Conservation (phyloP, 208 protist species). For the Acanthamoeba culbertsoni region DNA sequence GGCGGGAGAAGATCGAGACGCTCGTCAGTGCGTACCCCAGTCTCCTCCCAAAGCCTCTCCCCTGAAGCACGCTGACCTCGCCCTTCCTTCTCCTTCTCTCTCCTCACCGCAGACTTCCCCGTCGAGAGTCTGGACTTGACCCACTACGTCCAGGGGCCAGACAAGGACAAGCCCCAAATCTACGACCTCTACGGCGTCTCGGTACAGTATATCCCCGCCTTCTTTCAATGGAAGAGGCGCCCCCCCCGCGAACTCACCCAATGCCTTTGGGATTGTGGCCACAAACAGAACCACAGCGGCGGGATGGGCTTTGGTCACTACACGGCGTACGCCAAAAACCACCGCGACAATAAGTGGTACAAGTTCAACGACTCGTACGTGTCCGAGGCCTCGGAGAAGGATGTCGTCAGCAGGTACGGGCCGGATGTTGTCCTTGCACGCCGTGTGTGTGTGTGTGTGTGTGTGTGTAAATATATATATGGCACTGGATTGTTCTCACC, state of each 20-base stretch:
- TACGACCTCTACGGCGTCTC: slow-evolving; percentile 81
- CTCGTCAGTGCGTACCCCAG: slow-evolving; percentile 39
- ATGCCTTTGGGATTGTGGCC: too few relatives aligned
- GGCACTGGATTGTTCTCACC: too few relatives aligned
- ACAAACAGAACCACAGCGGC: slow-evolving; percentile 78
- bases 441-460: too few relatives aligned
- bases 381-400: neutral
- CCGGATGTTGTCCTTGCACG: neutral
- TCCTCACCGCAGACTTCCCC: slow-evolving; percentile 62
- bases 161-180: slow-evolving; percentile 30
- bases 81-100: neutral
- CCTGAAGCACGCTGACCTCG: neutral
- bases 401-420: neutral
- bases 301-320: slow-evolving; percentile 80
- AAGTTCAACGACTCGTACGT: slow-evolving; percentile 74
- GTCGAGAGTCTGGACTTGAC: slow-evolving; percentile 70
- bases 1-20: slow-evolving; percentile 81
- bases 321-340: slow-evolving; percentile 77
- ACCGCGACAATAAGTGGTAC: slow-evolving; percentile 68
- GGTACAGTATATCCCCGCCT: neutral
- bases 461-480: too few relatives aligned
- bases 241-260: too few relatives aligned
- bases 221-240: neutral
- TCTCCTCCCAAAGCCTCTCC: neutral
- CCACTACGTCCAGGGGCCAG: slow-evolving; percentile 18